Evolutionary conservation across 2,329 filamentous ascomycete genomes (phyloP).

Genomic region (Exophiala oligosperma): DNA sequence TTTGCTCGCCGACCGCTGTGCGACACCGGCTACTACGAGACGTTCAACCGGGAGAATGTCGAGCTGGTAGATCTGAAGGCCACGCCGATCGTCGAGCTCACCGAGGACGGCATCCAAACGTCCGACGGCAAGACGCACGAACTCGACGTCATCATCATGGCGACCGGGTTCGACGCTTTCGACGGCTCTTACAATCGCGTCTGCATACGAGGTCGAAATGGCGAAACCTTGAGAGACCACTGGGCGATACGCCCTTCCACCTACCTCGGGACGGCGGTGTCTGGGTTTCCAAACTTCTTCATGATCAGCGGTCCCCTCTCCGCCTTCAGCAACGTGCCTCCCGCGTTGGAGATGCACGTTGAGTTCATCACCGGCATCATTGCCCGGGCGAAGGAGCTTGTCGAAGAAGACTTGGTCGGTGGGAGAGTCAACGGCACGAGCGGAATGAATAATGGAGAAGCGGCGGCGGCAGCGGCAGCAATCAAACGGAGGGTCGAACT

Average conservation of each 20-base stretch:
- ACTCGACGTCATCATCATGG: conserved; percentile 43
- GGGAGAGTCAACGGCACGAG: no score
- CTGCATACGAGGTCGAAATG: conserved; percentile 33
- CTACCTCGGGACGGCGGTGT: conserved; percentile 43
- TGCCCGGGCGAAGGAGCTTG: conserved; percentile 44
- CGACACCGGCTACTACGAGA: conserved; percentile 41
- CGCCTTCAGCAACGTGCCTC: conserved; percentile 58
- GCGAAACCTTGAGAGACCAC: conserved; percentile 32
- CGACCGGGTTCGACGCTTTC: conserved; percentile 46
- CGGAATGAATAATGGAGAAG: no score
- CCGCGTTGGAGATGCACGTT: conserved; percentile 56
- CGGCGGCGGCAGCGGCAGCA: not conserved
- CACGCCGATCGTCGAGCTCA: conserved; percentile 44
- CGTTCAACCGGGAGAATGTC: conserved; percentile 49
- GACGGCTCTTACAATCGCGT: conserved; percentile 37
- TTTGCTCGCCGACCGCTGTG: conserved; percentile 23
- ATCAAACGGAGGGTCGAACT: conserved; percentile 38
- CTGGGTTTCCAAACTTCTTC: conserved; percentile 52
- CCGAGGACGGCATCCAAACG: conserved; percentile 40
- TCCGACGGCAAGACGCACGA: conserved; percentile 46
- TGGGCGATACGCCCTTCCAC: conserved; percentile 35
- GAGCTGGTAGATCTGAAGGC: conserved; percentile 46
- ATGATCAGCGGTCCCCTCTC: conserved; percentile 56
- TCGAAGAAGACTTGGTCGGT: no score
- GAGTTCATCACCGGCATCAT: conserved; percentile 49